These are phyloP conservation scores for Saprolegnia parasitica DNA, from an alignment of 352 stramenopile genomes.

Conservation along the genomic window DNA sequence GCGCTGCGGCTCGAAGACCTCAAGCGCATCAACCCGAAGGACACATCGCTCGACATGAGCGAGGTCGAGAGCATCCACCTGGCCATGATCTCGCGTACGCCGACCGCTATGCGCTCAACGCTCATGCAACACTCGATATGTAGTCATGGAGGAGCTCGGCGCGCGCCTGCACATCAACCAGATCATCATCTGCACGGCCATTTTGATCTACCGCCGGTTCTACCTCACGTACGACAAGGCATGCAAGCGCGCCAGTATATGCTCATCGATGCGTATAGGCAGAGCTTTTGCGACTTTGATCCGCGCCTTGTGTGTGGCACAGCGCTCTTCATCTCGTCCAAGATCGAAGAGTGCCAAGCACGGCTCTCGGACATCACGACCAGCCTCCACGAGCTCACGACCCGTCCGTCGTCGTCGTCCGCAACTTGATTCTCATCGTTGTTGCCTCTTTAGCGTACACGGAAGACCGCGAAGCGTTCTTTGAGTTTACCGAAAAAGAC, in stretches of 20 bases:
- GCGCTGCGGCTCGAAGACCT: slow-evolving; percentile 71
- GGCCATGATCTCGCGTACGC: slow-evolving; percentile 75
- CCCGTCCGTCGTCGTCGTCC: slow-evolving; percentile 42
- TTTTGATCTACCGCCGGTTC: slow-evolving; percentile 88
- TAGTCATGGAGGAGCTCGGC: slow-evolving; percentile 83
- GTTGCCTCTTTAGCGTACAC: slow-evolving; percentile 44
- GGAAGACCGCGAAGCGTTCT: slow-evolving; percentile 83
- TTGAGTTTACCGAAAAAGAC: slow-evolving; percentile 86
- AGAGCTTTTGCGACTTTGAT: slow-evolving; percentile 87
- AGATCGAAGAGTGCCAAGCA: slow-evolving; percentile 83
- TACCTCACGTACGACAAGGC: slow-evolving; percentile 63
- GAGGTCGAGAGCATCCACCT: slow-evolving; percentile 88
- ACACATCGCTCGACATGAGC: slow-evolving; percentile 53
- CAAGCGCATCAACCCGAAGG: slow-evolving; percentile 72
- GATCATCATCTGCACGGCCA: slow-evolving; percentile 88
- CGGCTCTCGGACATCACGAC: slow-evolving; percentile 73
- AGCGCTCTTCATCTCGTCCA: slow-evolving; percentile 82
- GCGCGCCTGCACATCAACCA: slow-evolving; percentile 73
- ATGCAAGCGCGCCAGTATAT: neutral
- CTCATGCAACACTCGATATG: neutral
- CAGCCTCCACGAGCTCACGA: slow-evolving; percentile 81
- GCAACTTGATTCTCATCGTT: slow-evolving; percentile 1
- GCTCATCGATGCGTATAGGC: slow-evolving; percentile 38
- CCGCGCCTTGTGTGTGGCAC: slow-evolving; percentile 80
- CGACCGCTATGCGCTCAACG: neutral